A percentile compares a stretch with the other conserved stretches of the same genome.
These are phyloP conservation scores for Pseudoneurospora amorphoporcata DNA, from an alignment of 495 filamentous ascomycete genomes.

Conservation along the genomic window DNA sequence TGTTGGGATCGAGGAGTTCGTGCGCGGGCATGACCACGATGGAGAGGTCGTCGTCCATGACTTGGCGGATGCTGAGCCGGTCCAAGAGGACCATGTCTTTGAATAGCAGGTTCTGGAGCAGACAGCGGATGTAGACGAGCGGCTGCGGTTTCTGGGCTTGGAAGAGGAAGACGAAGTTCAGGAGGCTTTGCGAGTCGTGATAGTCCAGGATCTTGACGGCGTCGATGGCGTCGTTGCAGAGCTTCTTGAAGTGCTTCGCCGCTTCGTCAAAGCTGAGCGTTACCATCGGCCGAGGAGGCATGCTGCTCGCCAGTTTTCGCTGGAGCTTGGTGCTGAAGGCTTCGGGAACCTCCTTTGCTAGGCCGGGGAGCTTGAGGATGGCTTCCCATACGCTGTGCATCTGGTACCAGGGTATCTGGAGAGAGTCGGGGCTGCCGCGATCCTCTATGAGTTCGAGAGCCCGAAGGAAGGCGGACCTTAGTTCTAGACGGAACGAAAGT, in stretches of 20 bases:
- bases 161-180: constrained; percentile 60
- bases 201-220: constrained; percentile 63
- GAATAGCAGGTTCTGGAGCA: constrained; percentile 69
- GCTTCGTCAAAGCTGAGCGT: constrained; percentile 63
- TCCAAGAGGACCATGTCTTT: constrained; percentile 57
- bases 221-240: constrained; percentile 62
- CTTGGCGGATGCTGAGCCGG: constrained; percentile 54
- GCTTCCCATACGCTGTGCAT: constrained; percentile 35
- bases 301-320: constrained; percentile 77
- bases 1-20: constrained; percentile 58
- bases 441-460: constrained; percentile 33
- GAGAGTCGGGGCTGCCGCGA: constrained; percentile 29
- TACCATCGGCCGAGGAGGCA: constrained; percentile 85
- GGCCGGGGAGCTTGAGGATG: constrained; percentile 43
- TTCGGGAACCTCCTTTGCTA: constrained; percentile 59
- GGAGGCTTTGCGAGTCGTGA: constrained; percentile 54
- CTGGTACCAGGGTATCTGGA: constrained; percentile 38
- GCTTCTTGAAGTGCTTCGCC: constrained; percentile 51
- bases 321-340: constrained; percentile 89
- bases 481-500: constrained; percentile 49
- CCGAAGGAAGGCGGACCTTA: constrained; percentile 53
- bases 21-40: constrained; percentile 65
- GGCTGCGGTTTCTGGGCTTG: constrained; percentile 73
- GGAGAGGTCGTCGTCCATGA: constrained; percentile 70
- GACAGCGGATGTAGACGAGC: constrained; percentile 69